Evolutionary conservation across 2,329 filamentous ascomycete species (phyloP), one percentile per base, ranked within the genome.

Genomic region (Epichloe sibirici): DNA sequence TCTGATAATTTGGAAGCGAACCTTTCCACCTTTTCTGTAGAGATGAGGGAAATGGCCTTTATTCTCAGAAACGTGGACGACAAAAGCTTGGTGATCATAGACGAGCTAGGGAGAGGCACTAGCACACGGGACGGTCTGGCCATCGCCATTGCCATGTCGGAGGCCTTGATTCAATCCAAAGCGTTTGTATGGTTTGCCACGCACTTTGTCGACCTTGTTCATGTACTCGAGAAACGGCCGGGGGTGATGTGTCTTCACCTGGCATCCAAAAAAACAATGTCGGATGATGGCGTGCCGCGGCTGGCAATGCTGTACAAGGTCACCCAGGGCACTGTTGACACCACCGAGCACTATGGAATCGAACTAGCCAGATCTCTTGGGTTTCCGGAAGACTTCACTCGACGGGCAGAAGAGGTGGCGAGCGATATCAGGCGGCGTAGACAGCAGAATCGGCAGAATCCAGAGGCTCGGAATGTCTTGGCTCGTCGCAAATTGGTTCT

Each of bases 41-140:
- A 98, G 67, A 97, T 98, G 93, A 79, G 88, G 43, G 93, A 97
- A 62, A 94, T 91, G 71, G 89, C 90, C 0, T 95, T 94, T 65
- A 96, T 98, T 51, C 70, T 97, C 1, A 77, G 78, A 50, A 95
- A 95, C 62, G 80, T 96, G 52, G 84, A 90, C 57, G 74, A 76
- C 6, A 78, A 81, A 47, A 91, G 87, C 59, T 75, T 95, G 60
- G 82, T 85, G 2, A 86, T 98, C 48, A 81, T 98, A 48, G 93
- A 98, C 60, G 93, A 98, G 63, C 78, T 98, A 3, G 91, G 93
- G 0, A 80, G 93, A 31, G 91, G 90, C 1, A 98, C 93, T 0
- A 93, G 88, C 63, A 91, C 87, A 0, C 78, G 83, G 25, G 93
- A 98, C 63, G 93, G 93, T 0, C 71, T 97, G 1, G 85, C 89